phyloP scores from a whole-genome alignment of 345 rosid genomes.

The Gossypium arboreum region DNA sequence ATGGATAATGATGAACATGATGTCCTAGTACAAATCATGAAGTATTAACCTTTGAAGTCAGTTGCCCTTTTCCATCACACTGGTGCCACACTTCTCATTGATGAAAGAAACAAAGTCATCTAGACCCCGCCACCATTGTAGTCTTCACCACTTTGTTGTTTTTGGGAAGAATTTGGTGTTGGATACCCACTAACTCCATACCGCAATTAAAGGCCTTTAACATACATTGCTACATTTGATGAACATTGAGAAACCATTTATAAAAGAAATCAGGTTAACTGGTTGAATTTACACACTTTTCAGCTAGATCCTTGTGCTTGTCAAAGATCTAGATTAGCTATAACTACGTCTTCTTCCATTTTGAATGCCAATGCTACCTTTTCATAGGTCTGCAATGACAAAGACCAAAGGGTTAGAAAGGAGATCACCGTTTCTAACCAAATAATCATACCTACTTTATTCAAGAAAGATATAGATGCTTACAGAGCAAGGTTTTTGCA shows the following conservation, averaged over 20 bases:
- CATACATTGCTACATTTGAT: not conserved
- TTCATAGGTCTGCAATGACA: conserved; percentile 63
- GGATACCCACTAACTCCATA: conserved; percentile 95
- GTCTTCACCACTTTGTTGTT: conserved; percentile 91
- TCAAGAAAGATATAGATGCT: conserved; percentile 22
- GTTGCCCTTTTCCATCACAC: conserved; percentile 88
- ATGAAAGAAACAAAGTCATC: conserved; percentile 86
- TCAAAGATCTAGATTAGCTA: conserved; percentile 96
- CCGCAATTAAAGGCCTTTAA: conserved; percentile 28
- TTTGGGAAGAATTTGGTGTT: conserved; percentile 92
- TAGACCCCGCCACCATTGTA: conserved; percentile 86
- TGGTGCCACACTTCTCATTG: conserved; percentile 77
- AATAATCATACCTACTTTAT: not conserved
- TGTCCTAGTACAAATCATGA: not conserved
- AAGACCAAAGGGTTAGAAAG: not conserved
- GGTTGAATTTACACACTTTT: conserved; percentile 48
- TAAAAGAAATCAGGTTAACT: not conserved
- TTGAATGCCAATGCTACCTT: conserved; percentile 86
- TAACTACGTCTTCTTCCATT: conserved; percentile 71
- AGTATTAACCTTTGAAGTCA: conserved; percentile 62
- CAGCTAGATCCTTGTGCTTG: conserved; percentile 67
- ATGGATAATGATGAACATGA: not conserved
- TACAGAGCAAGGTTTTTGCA: conserved; percentile 96
- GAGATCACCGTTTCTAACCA: conserved; percentile 4
- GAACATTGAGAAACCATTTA: not conserved